Evolutionary conservation across 768 basidiomycete species (phyloP).

Genomic region (Tricholoma furcatifolium): DNA sequence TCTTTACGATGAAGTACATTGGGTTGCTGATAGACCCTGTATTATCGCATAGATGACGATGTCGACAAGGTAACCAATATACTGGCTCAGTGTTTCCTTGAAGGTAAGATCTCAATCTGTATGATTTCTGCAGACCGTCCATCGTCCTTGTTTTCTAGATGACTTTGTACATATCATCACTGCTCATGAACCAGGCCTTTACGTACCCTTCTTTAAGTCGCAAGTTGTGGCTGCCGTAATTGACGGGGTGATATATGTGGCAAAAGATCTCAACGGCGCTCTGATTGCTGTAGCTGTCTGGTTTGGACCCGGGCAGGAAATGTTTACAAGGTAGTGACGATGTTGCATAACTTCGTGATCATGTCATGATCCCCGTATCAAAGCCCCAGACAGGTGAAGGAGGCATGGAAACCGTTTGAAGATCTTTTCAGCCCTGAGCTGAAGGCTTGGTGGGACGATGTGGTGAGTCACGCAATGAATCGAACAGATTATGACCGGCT

Average conservation of each 20-base stretch:
- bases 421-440: constrained; percentile 10
- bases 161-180: constrained; percentile 12
- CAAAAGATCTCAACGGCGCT: constrained; percentile 10
- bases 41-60: constrained; percentile 5
- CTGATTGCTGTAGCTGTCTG: constrained; percentile 17
- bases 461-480: background rate
- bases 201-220: constrained; percentile 13
- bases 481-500: background rate
- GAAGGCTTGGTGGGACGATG: constrained; percentile 11
- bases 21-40: too few species aligned
- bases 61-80: constrained; percentile 6
- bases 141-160: constrained; percentile 2
- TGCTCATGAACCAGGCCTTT: constrained; percentile 8
- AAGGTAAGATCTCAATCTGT: constrained; percentile 8
- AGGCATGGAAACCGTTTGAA: constrained; percentile 8
- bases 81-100: constrained; percentile 9
- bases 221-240: constrained; percentile 14
- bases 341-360: background rate
- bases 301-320: constrained; percentile 21
- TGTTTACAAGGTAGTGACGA: constrained; percentile 11
- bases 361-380: background rate
- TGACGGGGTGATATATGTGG: constrained; percentile 18
- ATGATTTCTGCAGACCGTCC: background rate
- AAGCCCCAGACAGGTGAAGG: constrained; percentile 5
- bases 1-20: too few species aligned